Evolutionary conservation across 768 basidiomycete genomes (phyloP).

Genomic region (Pleurotus salmoneostramineus): DNA sequence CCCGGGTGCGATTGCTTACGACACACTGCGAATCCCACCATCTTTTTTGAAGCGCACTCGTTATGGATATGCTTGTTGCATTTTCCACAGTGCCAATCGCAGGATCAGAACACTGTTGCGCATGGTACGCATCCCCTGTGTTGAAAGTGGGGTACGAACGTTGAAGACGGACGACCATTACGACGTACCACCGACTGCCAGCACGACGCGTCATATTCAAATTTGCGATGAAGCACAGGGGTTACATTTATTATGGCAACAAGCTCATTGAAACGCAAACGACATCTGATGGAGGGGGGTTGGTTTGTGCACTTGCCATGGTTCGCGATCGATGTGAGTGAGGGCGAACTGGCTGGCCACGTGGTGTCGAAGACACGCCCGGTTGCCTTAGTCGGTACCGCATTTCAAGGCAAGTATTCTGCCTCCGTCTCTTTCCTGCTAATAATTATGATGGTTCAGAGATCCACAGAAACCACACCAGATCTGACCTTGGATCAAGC

Average conservation of each 20-base stretch:
- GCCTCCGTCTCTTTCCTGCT: background rate
- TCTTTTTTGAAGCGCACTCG: background rate
- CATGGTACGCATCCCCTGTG: background rate
- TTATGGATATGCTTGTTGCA: no score
- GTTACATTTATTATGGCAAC: background rate
- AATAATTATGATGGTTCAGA: background rate
- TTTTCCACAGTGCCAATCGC: no score
- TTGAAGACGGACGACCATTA: background rate
- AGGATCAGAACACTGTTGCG: background rate
- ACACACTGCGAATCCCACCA: background rate
- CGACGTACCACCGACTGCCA: background rate
- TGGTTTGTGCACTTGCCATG: no score
- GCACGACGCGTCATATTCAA: background rate
- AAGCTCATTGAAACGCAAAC: background rate
- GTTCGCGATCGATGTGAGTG: background rate
- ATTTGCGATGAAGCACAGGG: background rate
- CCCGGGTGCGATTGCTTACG: background rate
- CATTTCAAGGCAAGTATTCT: background rate
- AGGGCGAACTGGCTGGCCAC: slow-evolving; percentile 1
- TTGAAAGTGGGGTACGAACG: background rate
- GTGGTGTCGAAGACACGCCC: background rate
- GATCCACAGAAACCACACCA: background rate
- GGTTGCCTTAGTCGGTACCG: background rate
- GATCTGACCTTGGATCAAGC: background rate
- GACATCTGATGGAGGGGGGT: no score